Evolutionary conservation across 805 yeast species (phyloP).

Genomic region (Tanozyma kutaoensis): DNA sequence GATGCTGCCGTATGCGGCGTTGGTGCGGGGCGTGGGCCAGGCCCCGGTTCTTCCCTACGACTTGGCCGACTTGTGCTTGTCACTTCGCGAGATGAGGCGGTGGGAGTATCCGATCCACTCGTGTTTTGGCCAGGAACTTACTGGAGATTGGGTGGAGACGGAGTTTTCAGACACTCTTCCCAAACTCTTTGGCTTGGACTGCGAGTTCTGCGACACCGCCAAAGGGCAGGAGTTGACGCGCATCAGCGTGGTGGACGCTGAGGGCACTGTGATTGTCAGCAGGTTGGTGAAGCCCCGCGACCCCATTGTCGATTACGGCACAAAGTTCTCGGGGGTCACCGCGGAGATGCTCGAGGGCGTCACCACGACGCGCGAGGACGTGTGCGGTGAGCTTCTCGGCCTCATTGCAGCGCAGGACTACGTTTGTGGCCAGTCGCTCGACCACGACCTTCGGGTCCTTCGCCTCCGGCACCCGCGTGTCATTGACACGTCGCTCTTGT

Average conservation of each 20-base stretch:
- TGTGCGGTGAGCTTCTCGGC: slow-evolving; percentile 42
- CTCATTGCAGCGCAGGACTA: slow-evolving; percentile 45
- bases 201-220: slow-evolving; percentile 78
- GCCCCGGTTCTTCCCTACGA: too few relatives aligned
- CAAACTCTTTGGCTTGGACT: slow-evolving; percentile 70
- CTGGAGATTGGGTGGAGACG: slow-evolving; percentile 45
- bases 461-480: slow-evolving; percentile 58
- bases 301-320: slow-evolving; percentile 67
- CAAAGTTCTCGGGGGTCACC: slow-evolving; percentile 81
- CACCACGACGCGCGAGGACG: slow-evolving; percentile 50
- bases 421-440: slow-evolving; percentile 82
- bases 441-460: slow-evolving; percentile 66
- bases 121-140: too few relatives aligned
- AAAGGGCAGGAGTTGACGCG: slow-evolving; percentile 61
- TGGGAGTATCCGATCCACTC: slow-evolving; percentile 55
- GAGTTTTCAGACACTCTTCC: slow-evolving; percentile 43
- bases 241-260: slow-evolving; percentile 57
- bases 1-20: too few relatives aligned
- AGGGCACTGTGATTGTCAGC: slow-evolving; percentile 51
- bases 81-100: slow-evolving; percentile 30
- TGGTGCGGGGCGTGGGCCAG: too few relatives aligned
- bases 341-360: slow-evolving; percentile 49
- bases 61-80: slow-evolving; percentile 42
- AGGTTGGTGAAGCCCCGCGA: slow-evolving; percentile 67
- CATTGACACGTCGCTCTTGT: slow-evolving; percentile 69